Evolutionary conservation across 2,329 filamentous ascomycete genomes (phyloP), one percentile per base, ranked within the genome.

Genomic region (Dothideomycetidae sp.): DNA sequence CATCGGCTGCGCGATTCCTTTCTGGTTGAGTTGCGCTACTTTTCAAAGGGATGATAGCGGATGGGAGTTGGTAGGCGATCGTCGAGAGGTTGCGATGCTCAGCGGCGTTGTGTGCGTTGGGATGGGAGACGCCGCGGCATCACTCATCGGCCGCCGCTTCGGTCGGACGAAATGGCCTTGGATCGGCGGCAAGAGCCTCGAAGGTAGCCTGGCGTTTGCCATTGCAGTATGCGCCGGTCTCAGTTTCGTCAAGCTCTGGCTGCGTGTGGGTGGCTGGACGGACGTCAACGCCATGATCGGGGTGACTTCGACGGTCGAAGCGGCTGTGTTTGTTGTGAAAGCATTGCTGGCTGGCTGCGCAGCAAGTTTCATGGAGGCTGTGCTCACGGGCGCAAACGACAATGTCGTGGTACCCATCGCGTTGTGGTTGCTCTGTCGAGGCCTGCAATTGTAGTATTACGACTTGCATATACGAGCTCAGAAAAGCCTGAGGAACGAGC

Each of bases 341-440:
- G 75, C 79, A 9, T 63, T 67, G 3, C 53, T 81, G 33, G 92
- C 85, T 46, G 85, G 81, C 5, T 69, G 70, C 29, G 73, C 85
- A 41, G 83, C 86, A 17, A 94, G 86, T 58, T 67, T 94, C 48
- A 93, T 90, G 36, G 90, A 98, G 63, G 86, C 90, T 16, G 88
- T 94, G 32, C 63, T 98, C 45, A 96, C 90, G 10, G 90, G 90
- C 2, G 90, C 88, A 18, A 98, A 98, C 58, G 90, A 98, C 66
- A 98, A 98, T 65, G 90, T 98, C 12, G 78, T 96, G 45, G 88
- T 96, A 45, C 90, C 90, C 3, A 75, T 98, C 40, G 76, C 93
- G 35, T 61, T 98, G 43, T 98, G 90, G 90, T 71, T 86, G 42
- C 76, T 93, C 50, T 85, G 93, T 28, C 81, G 88, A 59, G 83